phyloP scores from a whole-genome alignment of 2,329 filamentous ascomycete species.

The Tolypocladium guangdongense region DNA sequence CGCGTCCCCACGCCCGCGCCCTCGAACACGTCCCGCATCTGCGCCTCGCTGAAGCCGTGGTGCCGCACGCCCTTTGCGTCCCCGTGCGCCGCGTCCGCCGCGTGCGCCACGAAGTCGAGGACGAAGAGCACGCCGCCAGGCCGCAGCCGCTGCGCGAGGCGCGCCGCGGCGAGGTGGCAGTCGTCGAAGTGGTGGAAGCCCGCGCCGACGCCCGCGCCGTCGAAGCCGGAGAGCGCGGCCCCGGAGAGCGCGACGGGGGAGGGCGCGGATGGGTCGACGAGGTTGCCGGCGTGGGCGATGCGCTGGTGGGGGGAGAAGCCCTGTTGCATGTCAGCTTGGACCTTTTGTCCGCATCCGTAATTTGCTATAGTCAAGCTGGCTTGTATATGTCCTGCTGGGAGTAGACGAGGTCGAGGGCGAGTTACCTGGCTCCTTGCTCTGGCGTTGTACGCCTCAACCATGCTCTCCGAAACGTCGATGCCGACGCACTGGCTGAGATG shows the following conservation, averaged over 20 bases:
- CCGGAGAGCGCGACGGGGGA: slow-evolving; percentile 45
- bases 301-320: slow-evolving; percentile 42
- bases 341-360: background rate
- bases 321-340: slow-evolving; percentile 13
- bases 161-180: slow-evolving; percentile 45
- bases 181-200: slow-evolving; percentile 61
- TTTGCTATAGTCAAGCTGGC: background rate
- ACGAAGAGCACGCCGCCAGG: slow-evolving; percentile 58
- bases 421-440: slow-evolving; percentile 42
- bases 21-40: slow-evolving; percentile 50
- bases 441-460: slow-evolving; percentile 58
- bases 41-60: slow-evolving; percentile 51
- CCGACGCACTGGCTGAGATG: slow-evolving; percentile 46
- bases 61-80: slow-evolving; percentile 45
- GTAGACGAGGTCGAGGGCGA: background rate
- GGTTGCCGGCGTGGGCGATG: slow-evolving; percentile 46
- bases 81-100: slow-evolving; percentile 11
- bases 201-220: slow-evolving; percentile 51
- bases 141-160: slow-evolving; percentile 50
- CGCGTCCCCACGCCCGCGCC: slow-evolving; percentile 45
- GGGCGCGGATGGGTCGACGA: slow-evolving; percentile 34
- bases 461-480: slow-evolving; percentile 60
- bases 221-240: slow-evolving; percentile 57
- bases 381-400: background rate
- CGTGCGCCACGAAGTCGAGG: slow-evolving; percentile 54